Evolutionary conservation across 768 basidiomycete genomes (phyloP).

Genomic region (Tylopilus sp.): DNA sequence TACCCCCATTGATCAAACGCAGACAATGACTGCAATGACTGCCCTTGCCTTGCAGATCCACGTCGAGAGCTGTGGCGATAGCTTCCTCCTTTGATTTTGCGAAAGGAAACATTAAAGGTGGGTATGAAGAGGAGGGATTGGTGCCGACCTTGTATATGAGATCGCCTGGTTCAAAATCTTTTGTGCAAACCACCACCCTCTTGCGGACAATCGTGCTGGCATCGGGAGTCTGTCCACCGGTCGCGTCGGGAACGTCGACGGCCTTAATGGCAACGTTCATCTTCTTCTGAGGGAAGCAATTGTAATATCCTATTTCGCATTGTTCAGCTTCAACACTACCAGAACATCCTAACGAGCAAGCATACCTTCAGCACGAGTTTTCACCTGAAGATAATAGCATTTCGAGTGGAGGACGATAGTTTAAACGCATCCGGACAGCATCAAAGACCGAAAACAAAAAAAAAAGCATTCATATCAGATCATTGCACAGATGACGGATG

Average conservation of each 20-base stretch:
- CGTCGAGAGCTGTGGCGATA: conserved; percentile 66
- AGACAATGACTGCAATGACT: conserved; percentile 75
- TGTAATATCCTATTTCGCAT: conserved; percentile 61
- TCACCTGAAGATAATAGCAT: conserved; percentile 45
- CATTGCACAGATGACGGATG: conserved; percentile 25
- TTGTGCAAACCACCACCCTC: conserved; percentile 58
- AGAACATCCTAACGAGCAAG: conserved; percentile 19
- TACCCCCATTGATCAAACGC: conserved; percentile 47
- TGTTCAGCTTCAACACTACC: conserved; percentile 14
- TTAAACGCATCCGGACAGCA: conserved; percentile 16
- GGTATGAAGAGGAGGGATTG: background rate
- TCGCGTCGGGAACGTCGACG: conserved; percentile 23
- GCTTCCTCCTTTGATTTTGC: conserved; percentile 62
- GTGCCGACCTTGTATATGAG: conserved; percentile 66
- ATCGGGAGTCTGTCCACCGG: conserved; percentile 8
- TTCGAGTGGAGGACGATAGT: conserved; percentile 7
- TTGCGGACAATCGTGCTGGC: conserved; percentile 31
- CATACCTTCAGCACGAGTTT: conserved; percentile 74
- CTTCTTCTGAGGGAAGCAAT: conserved; percentile 69
- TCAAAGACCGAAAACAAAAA: conserved; percentile 24
- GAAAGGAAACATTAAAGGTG: conserved; percentile 5
- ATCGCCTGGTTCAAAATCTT: conserved; percentile 69
- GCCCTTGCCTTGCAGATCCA: conserved; percentile 64
- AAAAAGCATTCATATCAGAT: conserved; percentile 62
- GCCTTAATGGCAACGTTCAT: conserved; percentile 63